These are phyloP conservation scores for Moringa oleifera DNA, from an alignment of 345 rosid genomes.

Conservation along the genomic window DNA sequence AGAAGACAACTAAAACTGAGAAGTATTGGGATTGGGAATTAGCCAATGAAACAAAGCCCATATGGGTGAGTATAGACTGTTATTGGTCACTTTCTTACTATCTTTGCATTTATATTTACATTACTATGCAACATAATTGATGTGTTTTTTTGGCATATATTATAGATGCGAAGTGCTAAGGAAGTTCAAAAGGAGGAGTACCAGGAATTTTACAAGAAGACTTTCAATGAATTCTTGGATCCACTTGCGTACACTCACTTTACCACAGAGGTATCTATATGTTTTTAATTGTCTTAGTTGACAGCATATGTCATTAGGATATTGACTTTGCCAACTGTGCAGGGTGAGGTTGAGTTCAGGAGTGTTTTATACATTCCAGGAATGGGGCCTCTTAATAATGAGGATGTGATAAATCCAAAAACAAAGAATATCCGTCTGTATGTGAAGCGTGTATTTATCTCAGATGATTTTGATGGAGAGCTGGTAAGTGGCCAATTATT, in stretches of 20 bases:
- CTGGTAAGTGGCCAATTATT: constrained; percentile 47
- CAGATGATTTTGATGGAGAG: constrained; percentile 99
- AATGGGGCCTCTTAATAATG: constrained; percentile 95
- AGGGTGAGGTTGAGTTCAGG: constrained; percentile 99
- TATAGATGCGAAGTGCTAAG: constrained; percentile 77
- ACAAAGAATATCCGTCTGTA: constrained; percentile 83
- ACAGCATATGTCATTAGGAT: neutral
- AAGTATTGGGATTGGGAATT: constrained; percentile 99
- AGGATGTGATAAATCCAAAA: constrained; percentile 80
- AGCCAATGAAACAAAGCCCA: constrained; percentile 89
- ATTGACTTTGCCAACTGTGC: constrained; percentile 18
- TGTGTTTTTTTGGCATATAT: constrained; percentile 7
- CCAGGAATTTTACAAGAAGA: constrained; percentile 87
- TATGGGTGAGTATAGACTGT: constrained; percentile 63
- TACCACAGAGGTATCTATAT: constrained; percentile 69
- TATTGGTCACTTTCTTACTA: neutral
- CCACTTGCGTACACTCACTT: constrained; percentile 86
- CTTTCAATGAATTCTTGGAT: constrained; percentile 88
- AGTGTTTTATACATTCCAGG: constrained; percentile 92
- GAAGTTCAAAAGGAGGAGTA: constrained; percentile 83
- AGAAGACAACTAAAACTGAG: constrained; percentile 84
- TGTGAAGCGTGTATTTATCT: constrained; percentile 97
- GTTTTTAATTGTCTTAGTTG: neutral
- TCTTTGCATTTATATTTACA: neutral
- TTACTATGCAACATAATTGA: neutral